Percentiles rank a stretch among this genome's conserved stretches.
These are phyloP conservation scores for Eucalyptus viminalis DNA, from an alignment of 345 rosid species.

Conservation along the genomic window DNA sequence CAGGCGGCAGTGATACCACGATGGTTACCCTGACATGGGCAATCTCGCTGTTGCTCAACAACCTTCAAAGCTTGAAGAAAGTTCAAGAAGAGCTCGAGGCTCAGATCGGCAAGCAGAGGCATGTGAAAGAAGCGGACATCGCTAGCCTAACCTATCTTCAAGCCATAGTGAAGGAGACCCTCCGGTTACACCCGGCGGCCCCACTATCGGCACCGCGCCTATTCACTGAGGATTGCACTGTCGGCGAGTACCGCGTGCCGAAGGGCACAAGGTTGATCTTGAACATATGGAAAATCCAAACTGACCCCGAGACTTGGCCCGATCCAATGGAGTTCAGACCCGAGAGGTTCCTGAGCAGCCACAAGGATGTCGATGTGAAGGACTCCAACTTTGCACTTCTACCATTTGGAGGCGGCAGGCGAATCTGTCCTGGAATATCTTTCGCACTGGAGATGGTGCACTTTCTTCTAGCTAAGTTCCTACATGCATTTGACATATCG, in stretches of 20 bases:
- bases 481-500: slow-evolving; percentile 16
- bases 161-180: slow-evolving; percentile 23
- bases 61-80: background rate
- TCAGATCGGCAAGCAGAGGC: background rate
- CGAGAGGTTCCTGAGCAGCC: slow-evolving; percentile 17
- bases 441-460: slow-evolving; percentile 6
- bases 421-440: slow-evolving; percentile 16
- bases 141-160: slow-evolving; percentile 14
- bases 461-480: slow-evolving; percentile 6
- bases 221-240: slow-evolving; percentile 6
- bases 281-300: slow-evolving; percentile 17
- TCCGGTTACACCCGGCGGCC: slow-evolving; percentile 15
- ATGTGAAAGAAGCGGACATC: slow-evolving; percentile 7
- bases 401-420: slow-evolving; percentile 36
- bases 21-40: slow-evolving; percentile 2
- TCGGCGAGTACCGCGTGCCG: slow-evolving; percentile 9
- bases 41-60: background rate
- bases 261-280: slow-evolving; percentile 11
- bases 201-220: slow-evolving; percentile 9
- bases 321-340: slow-evolving; percentile 21
- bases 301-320: slow-evolving; percentile 14
- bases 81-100: background rate
- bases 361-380: slow-evolving; percentile 9
- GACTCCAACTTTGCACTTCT: slow-evolving; percentile 17
- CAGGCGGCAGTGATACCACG: background rate